Conservation (phyloP, 1,284 basidiomycete genomes). For the Pseudozyma tsukubaensis region DNA sequence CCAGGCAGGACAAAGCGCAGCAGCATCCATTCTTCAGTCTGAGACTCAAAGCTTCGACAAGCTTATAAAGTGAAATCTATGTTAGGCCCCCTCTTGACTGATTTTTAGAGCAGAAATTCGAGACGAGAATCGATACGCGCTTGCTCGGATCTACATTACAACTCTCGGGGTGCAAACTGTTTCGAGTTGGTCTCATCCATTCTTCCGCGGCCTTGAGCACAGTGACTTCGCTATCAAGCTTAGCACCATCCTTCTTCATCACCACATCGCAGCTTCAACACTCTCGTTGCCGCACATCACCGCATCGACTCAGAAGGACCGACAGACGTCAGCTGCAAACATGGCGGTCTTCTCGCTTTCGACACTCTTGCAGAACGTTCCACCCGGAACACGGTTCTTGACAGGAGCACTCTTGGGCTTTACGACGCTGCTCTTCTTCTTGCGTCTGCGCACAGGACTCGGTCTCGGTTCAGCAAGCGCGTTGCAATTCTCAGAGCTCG, state of each 20-base stretch:
- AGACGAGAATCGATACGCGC: conserved; percentile 3
- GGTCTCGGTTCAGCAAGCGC: conserved; percentile 70
- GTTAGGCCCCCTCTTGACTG: neutral
- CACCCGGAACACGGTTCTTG: conserved; percentile 38
- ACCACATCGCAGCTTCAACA: neutral
- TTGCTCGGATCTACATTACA: neutral
- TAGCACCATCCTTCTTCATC: neutral
- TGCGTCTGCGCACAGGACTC: conserved; percentile 49
- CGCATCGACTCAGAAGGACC: too few relatives aligned
- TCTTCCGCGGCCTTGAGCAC: neutral
- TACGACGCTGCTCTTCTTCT: conserved; percentile 42
- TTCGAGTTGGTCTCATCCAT: conserved; percentile 12
- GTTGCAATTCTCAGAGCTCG: conserved; percentile 78
- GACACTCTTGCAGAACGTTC: conserved; percentile 42
- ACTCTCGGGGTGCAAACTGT: neutral
- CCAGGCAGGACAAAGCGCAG: too few relatives aligned
- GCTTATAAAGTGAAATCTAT: too few relatives aligned
- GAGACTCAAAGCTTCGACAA: too few relatives aligned
- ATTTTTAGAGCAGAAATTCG: neutral
- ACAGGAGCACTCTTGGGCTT: conserved; percentile 46
- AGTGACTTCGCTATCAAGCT: neutral
- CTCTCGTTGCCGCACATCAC: too few relatives aligned
- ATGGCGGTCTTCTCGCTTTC: conserved; percentile 56
- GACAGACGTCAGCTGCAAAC: neutral
- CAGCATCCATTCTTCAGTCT: too few relatives aligned